phyloP scores from a whole-genome alignment of 2,329 filamentous ascomycete genomes.

The Trichoderma koningii region DNA sequence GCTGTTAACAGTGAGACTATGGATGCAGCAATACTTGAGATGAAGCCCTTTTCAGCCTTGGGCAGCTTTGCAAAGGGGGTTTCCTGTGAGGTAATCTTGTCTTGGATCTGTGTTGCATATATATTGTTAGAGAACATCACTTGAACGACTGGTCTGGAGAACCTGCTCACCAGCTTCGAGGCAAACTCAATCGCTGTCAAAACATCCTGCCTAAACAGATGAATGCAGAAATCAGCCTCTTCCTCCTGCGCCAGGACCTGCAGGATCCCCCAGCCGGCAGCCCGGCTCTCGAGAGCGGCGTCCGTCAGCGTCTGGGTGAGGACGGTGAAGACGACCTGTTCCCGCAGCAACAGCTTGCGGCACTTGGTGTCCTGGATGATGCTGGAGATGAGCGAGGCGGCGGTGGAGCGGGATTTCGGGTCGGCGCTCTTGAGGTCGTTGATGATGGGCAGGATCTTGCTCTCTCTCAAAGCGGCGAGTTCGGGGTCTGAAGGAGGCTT shows the following conservation, averaged over 20 bases:
- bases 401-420: conserved; percentile 59
- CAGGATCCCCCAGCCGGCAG: conserved; percentile 69
- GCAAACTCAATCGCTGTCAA: conserved; percentile 62
- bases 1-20: conserved; percentile 56
- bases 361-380: conserved; percentile 63
- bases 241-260: conserved; percentile 63
- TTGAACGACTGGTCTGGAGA: neutral
- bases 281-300: conserved; percentile 61
- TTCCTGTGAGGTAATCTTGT: conserved; percentile 47
- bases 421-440: conserved; percentile 61
- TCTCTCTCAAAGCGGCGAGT: conserved; percentile 62
- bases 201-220: conserved; percentile 63
- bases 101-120: conserved; percentile 42
- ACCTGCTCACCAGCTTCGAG: conserved; percentile 50
- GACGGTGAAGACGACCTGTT: conserved; percentile 65
- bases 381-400: conserved; percentile 61
- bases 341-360: conserved; percentile 65
- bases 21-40: conserved; percentile 58
- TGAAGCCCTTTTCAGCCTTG: conserved; percentile 55
- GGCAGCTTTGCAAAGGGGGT: conserved; percentile 50
- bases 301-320: conserved; percentile 67
- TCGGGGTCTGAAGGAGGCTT: conserved; percentile 66
- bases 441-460: conserved; percentile 64
- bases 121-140: neutral
- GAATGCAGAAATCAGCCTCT: conserved; percentile 66